These are phyloP conservation scores for Alloascoidea hylecoeti DNA, from an alignment of 805 yeast species.

Conservation along the genomic window DNA sequence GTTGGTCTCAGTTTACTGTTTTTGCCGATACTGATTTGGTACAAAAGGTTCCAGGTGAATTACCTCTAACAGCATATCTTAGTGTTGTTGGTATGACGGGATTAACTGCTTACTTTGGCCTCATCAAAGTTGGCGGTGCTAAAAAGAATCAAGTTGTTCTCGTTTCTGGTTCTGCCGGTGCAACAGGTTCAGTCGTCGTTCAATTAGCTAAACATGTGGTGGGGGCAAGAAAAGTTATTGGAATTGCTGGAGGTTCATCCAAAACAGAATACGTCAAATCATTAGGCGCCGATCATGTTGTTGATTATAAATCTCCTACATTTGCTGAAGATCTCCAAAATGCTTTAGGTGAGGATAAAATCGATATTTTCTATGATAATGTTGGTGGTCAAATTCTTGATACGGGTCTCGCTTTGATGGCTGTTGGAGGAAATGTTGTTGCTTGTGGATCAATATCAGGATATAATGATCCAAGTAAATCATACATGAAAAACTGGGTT, in stretches of 20 bases:
- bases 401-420: conserved; percentile 21
- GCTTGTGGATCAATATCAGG: conserved; percentile 56
- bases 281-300: conserved; percentile 35
- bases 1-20: conserved; percentile 36
- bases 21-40: conserved; percentile 13
- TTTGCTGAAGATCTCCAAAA: conserved; percentile 21
- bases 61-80: conserved; percentile 21
- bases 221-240: conserved; percentile 42
- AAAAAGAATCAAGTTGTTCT: conserved; percentile 30
- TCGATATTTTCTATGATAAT: conserved; percentile 43
- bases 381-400: conserved; percentile 52
- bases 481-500: conserved; percentile 24
- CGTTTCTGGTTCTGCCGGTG: conserved; percentile 58
- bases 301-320: conserved; percentile 35
- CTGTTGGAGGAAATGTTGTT: conserved; percentile 23
- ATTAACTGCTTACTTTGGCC: conserved; percentile 46
- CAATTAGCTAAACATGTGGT: conserved; percentile 40
- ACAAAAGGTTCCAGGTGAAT: conserved; percentile 8
- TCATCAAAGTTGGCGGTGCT: conserved; percentile 33
- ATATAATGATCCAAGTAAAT: conserved; percentile 28
- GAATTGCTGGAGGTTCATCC: conserved; percentile 44
- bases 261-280: conserved; percentile 40
- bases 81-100: conserved; percentile 43
- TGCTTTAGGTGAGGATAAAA: conserved; percentile 28
- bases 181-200: conserved; percentile 49